phyloP scores from a whole-genome alignment of 2,329 filamentous ascomycete genomes.

The Incumbomyces delicatus region DNA sequence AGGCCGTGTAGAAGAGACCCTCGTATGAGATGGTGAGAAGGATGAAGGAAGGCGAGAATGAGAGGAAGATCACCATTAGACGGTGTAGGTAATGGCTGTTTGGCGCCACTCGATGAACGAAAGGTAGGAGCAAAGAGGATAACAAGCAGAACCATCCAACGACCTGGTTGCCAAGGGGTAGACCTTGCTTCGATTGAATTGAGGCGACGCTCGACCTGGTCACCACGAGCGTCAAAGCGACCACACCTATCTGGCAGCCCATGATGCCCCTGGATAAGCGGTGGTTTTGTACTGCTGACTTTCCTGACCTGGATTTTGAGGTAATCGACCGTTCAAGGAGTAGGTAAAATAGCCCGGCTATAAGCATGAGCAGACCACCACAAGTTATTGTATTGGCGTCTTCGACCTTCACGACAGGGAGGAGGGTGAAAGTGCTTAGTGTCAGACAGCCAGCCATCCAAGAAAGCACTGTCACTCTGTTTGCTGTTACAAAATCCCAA shows the following conservation, averaged over 20 bases:
- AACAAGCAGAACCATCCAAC: slow-evolving; percentile 79
- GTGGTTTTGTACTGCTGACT: slow-evolving; percentile 14
- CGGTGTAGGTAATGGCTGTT: slow-evolving; percentile 86
- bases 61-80: slow-evolving; percentile 77
- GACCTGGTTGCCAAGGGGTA: slow-evolving; percentile 79
- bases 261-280: slow-evolving; percentile 34
- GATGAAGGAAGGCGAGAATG: slow-evolving; percentile 87
- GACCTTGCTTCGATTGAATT: slow-evolving; percentile 70
- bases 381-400: slow-evolving; percentile 63
- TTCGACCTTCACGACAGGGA: slow-evolving; percentile 80
- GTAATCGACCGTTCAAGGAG: slow-evolving; percentile 61
- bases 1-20: slow-evolving; percentile 87
- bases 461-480: slow-evolving; percentile 53
- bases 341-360: slow-evolving; percentile 67
- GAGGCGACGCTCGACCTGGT: slow-evolving; percentile 79
- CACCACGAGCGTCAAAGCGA: slow-evolving; percentile 71
- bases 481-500: slow-evolving; percentile 56
- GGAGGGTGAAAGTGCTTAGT: slow-evolving; percentile 85
- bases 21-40: slow-evolving; percentile 97
- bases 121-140: slow-evolving; percentile 65
- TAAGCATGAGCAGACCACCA: slow-evolving; percentile 69
- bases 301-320: slow-evolving; percentile 29
- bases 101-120: slow-evolving; percentile 69
- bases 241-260: slow-evolving; percentile 53
- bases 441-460: slow-evolving; percentile 69